Percentiles rank a stretch among this genome's conserved stretches.
These are phyloP conservation scores for Pulveroboletus sp. DNA, from an alignment of 768 basidiomycete genomes.

Conservation along the genomic window DNA sequence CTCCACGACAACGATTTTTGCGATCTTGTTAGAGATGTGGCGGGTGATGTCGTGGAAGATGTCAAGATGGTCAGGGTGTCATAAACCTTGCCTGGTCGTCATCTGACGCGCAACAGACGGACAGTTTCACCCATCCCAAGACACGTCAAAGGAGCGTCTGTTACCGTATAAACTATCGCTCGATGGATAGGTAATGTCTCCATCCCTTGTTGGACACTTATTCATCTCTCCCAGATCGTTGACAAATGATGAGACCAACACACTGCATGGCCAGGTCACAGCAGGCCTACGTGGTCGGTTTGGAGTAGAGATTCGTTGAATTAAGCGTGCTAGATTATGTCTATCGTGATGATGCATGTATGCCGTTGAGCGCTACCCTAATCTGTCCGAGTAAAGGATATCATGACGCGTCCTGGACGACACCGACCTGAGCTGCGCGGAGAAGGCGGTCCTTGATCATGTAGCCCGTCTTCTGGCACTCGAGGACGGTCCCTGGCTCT, in stretches of 20 bases:
- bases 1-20: slow-evolving; percentile 97
- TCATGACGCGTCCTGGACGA: slow-evolving; percentile 67
- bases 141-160: slow-evolving; percentile 76
- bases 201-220: background rate
- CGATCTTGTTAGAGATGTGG: slow-evolving; percentile 89
- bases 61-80: slow-evolving; percentile 67
- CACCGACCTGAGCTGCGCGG: slow-evolving; percentile 95
- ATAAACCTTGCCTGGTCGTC: background rate
- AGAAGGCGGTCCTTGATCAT: slow-evolving; percentile 92
- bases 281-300: slow-evolving; percentile 56
- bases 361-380: slow-evolving; percentile 19
- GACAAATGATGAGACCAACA: slow-evolving; percentile 86
- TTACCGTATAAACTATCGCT: slow-evolving; percentile 91
- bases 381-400: slow-evolving; percentile 24
- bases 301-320: slow-evolving; percentile 85
- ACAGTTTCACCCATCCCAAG: slow-evolving; percentile 88
- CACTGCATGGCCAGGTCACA: slow-evolving; percentile 64
- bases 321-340: slow-evolving; percentile 40
- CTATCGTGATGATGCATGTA: slow-evolving; percentile 31
- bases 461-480: slow-evolving; percentile 89
- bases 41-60: slow-evolving; percentile 89
- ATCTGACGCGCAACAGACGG: slow-evolving; percentile 57
- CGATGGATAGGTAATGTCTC: slow-evolving; percentile 81
- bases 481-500: slow-evolving; percentile 85
- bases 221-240: slow-evolving; percentile 55